Base-by-base conservation (phyloP, 2,329 filamentous ascomycete genomes). In the Xylaria sp. region DNA sequence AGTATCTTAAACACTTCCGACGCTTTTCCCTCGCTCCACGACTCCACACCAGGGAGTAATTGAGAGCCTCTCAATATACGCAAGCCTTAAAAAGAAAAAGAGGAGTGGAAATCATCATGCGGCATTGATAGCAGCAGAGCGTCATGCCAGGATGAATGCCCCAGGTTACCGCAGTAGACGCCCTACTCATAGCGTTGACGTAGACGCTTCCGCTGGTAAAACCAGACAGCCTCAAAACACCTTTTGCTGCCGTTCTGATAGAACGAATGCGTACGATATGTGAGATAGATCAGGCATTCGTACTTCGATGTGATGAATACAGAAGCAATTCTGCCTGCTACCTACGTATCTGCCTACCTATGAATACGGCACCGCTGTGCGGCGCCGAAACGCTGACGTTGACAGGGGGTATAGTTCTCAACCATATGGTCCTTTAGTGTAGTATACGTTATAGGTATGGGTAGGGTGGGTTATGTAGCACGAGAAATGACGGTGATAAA, bases 21-120 rank as follows among this genome's bases (percentile, higher is more conserved):
- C 61, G 42, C 63, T 58, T 65, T 57, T 66, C 57, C 54, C 56
- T 64, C 60, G 28, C 46, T 60, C 63, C 64, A 66, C 50, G 57
- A 63, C 69, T 71, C 69, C 68, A 70, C 66, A 67, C 58, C 61
- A 66, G 54, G 66, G 64, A 58, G 68, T 63, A 62, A 66, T 67
- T 65, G 67, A 64, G 60, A 58, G 65, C 69, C 71, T 66, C 65
- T 67, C 65, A 70, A 71, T 71, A 68, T 69, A 56, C 68, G 69
- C 65, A 70, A 69, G 67, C 65, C 67, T 70, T 63, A 61, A 67
- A 64, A 65, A 66, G 56, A 63, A 43, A 64, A 66, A 63, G 63
- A 65, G 60, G 62, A 54, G 67, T 52, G 59, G 60, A 61, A 58
- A 57, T 47, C 51, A 60, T 52, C 63, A 68, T 66, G 68, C 67